A percentile compares a stretch with the other conserved stretches of the same genome.
phyloP scores from a whole-genome alignment of 139 green algal species.

The Tetraselmis striata region DNA sequence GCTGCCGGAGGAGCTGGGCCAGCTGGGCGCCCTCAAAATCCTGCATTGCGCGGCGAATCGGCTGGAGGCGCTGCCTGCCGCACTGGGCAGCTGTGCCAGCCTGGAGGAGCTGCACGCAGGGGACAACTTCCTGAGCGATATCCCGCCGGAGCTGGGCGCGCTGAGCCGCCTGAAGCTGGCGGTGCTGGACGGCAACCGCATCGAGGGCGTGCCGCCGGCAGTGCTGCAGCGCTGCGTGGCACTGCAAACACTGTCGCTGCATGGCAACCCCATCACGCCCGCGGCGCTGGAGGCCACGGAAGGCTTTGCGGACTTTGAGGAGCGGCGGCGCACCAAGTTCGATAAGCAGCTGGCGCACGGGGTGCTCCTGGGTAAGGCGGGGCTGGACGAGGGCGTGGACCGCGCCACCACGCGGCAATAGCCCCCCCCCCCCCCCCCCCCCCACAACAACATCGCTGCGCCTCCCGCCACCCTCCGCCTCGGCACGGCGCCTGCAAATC shows the following conservation, averaged over 20 bases:
- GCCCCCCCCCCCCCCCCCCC: no score
- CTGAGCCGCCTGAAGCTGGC: slow-evolving; percentile 48
- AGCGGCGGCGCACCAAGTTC: slow-evolving; percentile 44
- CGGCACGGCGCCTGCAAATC: no score
- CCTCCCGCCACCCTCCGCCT: no score
- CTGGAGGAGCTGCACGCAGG: slow-evolving; percentile 34
- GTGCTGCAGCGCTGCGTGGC: slow-evolving; percentile 50
- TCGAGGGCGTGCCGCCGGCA: slow-evolving; percentile 42
- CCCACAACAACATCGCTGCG: no score
- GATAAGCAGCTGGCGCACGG: slow-evolving; percentile 49
- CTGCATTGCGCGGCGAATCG: slow-evolving; percentile 39
- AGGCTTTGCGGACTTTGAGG: slow-evolving; percentile 51
- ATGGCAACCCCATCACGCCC: slow-evolving; percentile 58
- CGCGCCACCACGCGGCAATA: slow-evolving; percentile 6
- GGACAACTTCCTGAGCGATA: slow-evolving; percentile 15
- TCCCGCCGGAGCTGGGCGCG: slow-evolving; percentile 32
- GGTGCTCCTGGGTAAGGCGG: slow-evolving; percentile 40
- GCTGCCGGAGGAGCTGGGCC: slow-evolving; percentile 35
- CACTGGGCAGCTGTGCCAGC: slow-evolving; percentile 20
- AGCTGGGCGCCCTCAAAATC: slow-evolving; percentile 34
- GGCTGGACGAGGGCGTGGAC: slow-evolving; percentile 61
- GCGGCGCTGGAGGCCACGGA: slow-evolving; percentile 32
- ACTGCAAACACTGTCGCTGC: slow-evolving; percentile 65
- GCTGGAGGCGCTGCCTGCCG: slow-evolving; percentile 29
- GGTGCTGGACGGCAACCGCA: slow-evolving; percentile 50